Percentiles rank a stretch among this genome's conserved stretches.
Evolutionary conservation across 176 grass and related monocot species (phyloP).

Genomic region (Carex myosuroides): DNA sequence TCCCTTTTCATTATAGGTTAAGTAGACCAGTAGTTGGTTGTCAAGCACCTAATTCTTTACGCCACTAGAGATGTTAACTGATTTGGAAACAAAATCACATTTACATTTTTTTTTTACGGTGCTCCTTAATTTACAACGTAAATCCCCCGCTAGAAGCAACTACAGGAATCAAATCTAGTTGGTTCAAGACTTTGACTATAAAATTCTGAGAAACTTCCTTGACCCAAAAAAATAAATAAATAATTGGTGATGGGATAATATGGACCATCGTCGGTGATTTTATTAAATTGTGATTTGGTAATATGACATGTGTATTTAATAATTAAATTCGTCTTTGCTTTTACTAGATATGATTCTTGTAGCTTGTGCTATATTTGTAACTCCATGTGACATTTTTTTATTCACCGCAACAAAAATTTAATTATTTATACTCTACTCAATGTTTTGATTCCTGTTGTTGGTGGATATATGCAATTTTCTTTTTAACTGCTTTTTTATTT

Average conservation of each 20-base stretch:
- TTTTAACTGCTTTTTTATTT: too few relatives aligned
- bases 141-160: background rate
- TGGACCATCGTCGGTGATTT: background rate
- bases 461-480: too few relatives aligned
- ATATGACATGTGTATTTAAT: background rate
- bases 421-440: too few relatives aligned
- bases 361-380: too few relatives aligned
- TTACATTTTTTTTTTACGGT: background rate
- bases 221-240: background rate
- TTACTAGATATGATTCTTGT: background rate
- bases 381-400: background rate
- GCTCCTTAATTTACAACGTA: background rate
- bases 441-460: too few relatives aligned
- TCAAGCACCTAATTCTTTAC: background rate
- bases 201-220: background rate
- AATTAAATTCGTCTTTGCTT: background rate
- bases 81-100: background rate
- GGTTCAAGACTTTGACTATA: background rate
- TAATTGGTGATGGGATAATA: background rate
- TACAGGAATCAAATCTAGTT: background rate
- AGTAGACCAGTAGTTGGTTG: background rate
- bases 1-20: conserved; percentile 1
- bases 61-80: background rate
- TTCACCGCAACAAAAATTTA: background rate
- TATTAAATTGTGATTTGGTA: background rate